A percentile compares a stretch with the other conserved stretches of the same genome.
These are phyloP conservation scores for Collariella sp. DNA, from an alignment of 495 filamentous ascomycete genomes.

Conservation along the genomic window DNA sequence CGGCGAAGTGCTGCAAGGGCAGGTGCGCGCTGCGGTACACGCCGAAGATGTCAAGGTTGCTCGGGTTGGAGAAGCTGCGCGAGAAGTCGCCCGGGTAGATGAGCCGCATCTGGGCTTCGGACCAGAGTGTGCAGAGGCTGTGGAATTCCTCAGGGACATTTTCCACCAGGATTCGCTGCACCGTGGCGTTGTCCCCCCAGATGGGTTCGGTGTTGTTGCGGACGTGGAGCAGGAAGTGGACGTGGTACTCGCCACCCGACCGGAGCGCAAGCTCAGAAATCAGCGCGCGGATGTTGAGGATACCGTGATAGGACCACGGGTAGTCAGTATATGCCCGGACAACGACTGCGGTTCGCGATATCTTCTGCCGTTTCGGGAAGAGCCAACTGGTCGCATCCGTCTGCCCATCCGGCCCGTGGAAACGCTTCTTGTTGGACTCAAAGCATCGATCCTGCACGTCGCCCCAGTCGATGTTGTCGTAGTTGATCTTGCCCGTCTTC, in stretches of 20 bases:
- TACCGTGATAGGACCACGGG: slow-evolving; percentile 57
- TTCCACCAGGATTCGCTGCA: slow-evolving; percentile 51
- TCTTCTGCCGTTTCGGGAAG: slow-evolving; percentile 25
- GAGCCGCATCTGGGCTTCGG: slow-evolving; percentile 82
- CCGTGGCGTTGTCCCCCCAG: slow-evolving; percentile 49
- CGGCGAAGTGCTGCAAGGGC: slow-evolving; percentile 87
- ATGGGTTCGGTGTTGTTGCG: slow-evolving; percentile 58
- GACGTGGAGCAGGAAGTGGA: slow-evolving; percentile 74
- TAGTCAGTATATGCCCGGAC: slow-evolving; percentile 64
- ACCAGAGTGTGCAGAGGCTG: slow-evolving; percentile 82
- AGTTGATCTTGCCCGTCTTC: slow-evolving; percentile 61
- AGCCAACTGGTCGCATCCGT: background rate
- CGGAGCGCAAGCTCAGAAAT: slow-evolving; percentile 66
- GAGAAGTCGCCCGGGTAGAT: slow-evolving; percentile 73
- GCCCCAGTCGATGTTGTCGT: slow-evolving; percentile 64
- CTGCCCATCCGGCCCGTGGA: slow-evolving; percentile 23
- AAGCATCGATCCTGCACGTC: slow-evolving; percentile 62
- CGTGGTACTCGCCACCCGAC: slow-evolving; percentile 68
- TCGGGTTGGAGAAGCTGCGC: slow-evolving; percentile 50
- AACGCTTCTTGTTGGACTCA: slow-evolving; percentile 60
- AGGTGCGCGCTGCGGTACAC: slow-evolving; percentile 86
- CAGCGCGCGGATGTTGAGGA: slow-evolving; percentile 67
- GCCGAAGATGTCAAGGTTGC: slow-evolving; percentile 63
- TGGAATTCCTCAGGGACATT: slow-evolving; percentile 83
- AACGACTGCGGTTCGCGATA: slow-evolving; percentile 60